Percentiles rank a stretch among this genome's conserved stretches.
Conservation (phyloP, 352 stramenopile genomes). For the Phytophthora cajani region DNA sequence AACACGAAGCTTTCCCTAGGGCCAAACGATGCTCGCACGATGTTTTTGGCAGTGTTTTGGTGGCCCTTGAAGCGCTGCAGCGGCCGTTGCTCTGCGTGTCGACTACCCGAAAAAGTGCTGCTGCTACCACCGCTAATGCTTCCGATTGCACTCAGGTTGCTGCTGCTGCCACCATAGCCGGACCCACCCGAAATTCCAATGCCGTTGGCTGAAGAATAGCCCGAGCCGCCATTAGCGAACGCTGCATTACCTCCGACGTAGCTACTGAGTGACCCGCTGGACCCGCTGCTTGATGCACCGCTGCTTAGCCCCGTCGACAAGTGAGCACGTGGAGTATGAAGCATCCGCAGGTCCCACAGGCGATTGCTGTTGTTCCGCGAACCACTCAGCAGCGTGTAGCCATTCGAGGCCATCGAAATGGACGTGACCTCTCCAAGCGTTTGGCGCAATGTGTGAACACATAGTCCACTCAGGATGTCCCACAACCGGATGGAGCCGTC, state of each 20-base stretch:
- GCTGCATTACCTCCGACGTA: slow-evolving; percentile 23
- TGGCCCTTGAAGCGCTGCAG: slow-evolving; percentile 90
- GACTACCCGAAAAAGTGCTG: slow-evolving; percentile 33
- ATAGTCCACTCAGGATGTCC: slow-evolving; percentile 89
- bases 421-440: slow-evolving; percentile 89
- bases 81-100: slow-evolving; percentile 64
- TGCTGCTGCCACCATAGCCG: slow-evolving; percentile 36
- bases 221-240: slow-evolving; percentile 23
- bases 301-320: slow-evolving; percentile 47
- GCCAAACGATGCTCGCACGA: slow-evolving; percentile 85
- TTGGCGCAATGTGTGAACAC: slow-evolving; percentile 85
- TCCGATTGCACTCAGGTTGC: slow-evolving; percentile 34
- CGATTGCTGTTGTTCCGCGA: slow-evolving; percentile 90
- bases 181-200: slow-evolving; percentile 23
- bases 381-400: slow-evolving; percentile 80
- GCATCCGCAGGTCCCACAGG: slow-evolving; percentile 90
- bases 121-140: slow-evolving; percentile 29
- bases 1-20: slow-evolving; percentile 88
- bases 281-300: slow-evolving; percentile 30
- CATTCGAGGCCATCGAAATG: slow-evolving; percentile 83
- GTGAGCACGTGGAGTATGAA: slow-evolving; percentile 71
- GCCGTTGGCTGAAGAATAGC: slow-evolving; percentile 27
- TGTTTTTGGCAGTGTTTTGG: slow-evolving; percentile 91
- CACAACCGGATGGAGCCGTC: slow-evolving; percentile 87
- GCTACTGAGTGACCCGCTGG: slow-evolving; percentile 37